Base-by-base conservation (phyloP, 1,139 yeast species). In the Hemisphaericaspora lyxosophila region DNA sequence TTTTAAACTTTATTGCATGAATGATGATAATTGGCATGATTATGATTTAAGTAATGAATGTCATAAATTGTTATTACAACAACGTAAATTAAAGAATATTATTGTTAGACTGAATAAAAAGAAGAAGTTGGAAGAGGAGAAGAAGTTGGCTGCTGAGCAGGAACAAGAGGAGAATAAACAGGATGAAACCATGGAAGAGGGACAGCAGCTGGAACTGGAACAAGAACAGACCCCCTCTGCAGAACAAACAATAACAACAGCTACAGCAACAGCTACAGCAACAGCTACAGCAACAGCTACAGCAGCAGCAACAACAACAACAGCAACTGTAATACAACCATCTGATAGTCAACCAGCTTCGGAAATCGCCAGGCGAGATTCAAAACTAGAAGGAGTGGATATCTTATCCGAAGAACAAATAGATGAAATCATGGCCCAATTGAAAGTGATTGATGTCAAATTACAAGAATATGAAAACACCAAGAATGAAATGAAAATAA, bases 1-100 rank as follows among this genome's bases (percentile, higher is more conserved):
- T 45, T 94, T 83, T 66, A 79, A 78, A 45, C 57, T 72, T 29
- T 72, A 60, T 65, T 83, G 66, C 72, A 81, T 69, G 78, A 80
- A 49, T 9, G 78, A 72, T 49, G 76, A 71, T 44, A 68, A 62
- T 42, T 70, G 73, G 71, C 78, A 72, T 51, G 76, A 72, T 51
- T 72, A 78, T 73, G 41, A 63, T 63, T 55, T 79, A 41, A 67
- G 74, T 45, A 72, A 72, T 46, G 77, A 71, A 49, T 70, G 75
- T 50, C 78, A 72, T 50, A 70, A 70, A 49, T 56, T 71, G 34
- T 57, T 72, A 42, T 60, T 72, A 35, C 69, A 67, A 36, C 78
- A 72, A 51, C 55, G 77, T 27, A 70, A 69, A 45, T 55, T 71
- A 44, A 71, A 70, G 49, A 70, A 70, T 46, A 50, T 64, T 44